Percentiles rank a stretch among this genome's conserved stretches.
phyloP scores from a whole-genome alignment of 1,139 yeast genomes.

The Pichia sorboxylosa region DNA sequence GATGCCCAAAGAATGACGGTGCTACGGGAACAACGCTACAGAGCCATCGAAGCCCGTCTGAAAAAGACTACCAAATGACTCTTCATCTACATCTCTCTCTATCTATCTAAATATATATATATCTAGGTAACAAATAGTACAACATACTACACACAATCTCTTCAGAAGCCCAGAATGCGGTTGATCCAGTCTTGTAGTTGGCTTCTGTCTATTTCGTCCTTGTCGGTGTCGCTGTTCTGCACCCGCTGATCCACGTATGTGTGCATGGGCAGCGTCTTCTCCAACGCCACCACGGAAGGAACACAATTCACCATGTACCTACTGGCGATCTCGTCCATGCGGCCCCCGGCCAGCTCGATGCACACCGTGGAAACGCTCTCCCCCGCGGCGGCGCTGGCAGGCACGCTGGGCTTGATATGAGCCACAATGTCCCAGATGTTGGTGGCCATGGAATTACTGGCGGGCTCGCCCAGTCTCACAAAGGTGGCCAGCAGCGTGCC shows the following conservation, averaged over 20 bases:
- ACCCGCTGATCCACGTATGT: slow-evolving; percentile 33
- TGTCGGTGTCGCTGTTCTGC: slow-evolving; percentile 24
- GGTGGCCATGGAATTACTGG: slow-evolving; percentile 52
- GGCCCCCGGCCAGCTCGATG: slow-evolving; percentile 12
- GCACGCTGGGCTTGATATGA: slow-evolving; percentile 10
- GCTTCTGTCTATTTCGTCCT: slow-evolving; percentile 37
- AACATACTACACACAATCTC: no score
- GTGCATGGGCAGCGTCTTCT: slow-evolving; percentile 54
- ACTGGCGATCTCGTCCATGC: slow-evolving; percentile 42
- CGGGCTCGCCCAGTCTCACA: slow-evolving; percentile 54
- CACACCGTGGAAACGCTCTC: slow-evolving; percentile 25
- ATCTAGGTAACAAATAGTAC: no score
- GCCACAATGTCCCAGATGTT: slow-evolving; percentile 45
- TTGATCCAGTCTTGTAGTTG: slow-evolving; percentile 46
- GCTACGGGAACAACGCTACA: slow-evolving; percentile 88
- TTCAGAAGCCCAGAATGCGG: slow-evolving; percentile 1
- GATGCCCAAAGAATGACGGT: slow-evolving; percentile 66
- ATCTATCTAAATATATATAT: no score
- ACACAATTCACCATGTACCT: slow-evolving; percentile 48
- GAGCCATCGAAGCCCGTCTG: slow-evolving; percentile 92
- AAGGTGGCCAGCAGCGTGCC: slow-evolving; percentile 33
- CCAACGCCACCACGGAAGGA: slow-evolving; percentile 58
- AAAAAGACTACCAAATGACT: no score
- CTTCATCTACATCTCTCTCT: no score
- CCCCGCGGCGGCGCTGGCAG: slow-evolving; percentile 29